Conservation (phyloP, 2,329 filamentous ascomycete species). For the Fusarium penzigii region DNA sequence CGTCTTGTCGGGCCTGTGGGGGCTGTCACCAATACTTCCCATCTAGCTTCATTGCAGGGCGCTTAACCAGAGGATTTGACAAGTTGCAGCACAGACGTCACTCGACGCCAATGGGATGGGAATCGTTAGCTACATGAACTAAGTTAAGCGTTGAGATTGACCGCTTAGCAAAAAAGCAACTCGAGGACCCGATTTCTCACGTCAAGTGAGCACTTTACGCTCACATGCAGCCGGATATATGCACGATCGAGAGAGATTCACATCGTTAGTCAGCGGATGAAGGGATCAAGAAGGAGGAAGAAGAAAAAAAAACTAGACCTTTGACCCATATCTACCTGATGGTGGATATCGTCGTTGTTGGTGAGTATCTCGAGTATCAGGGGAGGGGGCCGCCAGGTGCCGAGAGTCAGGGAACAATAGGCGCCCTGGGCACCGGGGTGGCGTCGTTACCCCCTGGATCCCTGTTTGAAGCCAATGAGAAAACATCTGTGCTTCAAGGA, state of each 20-base stretch:
- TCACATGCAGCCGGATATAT: neutral
- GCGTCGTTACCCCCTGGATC: neutral
- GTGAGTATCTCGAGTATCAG: constrained; percentile 2
- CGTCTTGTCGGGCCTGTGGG: constrained; percentile 19
- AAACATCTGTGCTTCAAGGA: neutral
- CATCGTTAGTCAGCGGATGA: neutral
- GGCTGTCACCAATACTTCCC: constrained; percentile 16
- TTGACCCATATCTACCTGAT: neutral
- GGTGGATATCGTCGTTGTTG: neutral
- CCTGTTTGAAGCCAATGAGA: constrained; percentile 10
- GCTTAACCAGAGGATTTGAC: constrained; percentile 22
- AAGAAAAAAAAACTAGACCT: neutral
- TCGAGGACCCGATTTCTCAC: too few relatives aligned
- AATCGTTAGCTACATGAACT: constrained; percentile 12
- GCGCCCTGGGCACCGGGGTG: constrained; percentile 11
- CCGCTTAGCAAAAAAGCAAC: neutral
- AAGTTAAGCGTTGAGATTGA: neutral
- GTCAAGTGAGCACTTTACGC: neutral
- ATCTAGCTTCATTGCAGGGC: constrained; percentile 18
- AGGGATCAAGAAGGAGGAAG: neutral
- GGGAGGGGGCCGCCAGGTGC: neutral
- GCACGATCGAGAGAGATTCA: neutral
- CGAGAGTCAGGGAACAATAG: constrained; percentile 5
- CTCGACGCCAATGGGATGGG: constrained; percentile 27
- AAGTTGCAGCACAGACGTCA: constrained; percentile 21